phyloP scores from a whole-genome alignment of 805 yeast species.

The Cyberlindnera veronae region DNA sequence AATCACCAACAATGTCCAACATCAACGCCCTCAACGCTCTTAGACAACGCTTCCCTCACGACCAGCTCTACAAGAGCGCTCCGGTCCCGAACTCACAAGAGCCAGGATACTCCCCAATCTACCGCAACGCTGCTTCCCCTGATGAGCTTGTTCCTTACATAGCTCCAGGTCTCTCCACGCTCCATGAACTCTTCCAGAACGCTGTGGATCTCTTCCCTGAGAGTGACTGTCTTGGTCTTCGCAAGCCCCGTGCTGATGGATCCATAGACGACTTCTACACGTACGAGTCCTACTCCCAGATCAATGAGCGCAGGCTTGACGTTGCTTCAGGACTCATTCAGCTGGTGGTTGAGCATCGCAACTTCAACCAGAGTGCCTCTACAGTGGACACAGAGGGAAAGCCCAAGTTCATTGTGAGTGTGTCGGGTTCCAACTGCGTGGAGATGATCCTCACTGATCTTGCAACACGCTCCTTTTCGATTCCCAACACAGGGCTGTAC shows the following conservation, averaged over 20 bases:
- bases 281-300: slow-evolving; percentile 36
- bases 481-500: slow-evolving; percentile 39
- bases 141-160: slow-evolving; percentile 23
- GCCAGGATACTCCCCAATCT: slow-evolving; percentile 43
- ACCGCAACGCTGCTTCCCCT: slow-evolving; percentile 34
- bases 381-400: slow-evolving; percentile 16
- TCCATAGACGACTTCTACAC: slow-evolving; percentile 38
- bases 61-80: slow-evolving; percentile 19
- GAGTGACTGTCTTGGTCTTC: slow-evolving; percentile 37
- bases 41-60: slow-evolving; percentile 14
- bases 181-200: slow-evolving; percentile 36
- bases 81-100: slow-evolving; percentile 32
- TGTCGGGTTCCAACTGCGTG: slow-evolving; percentile 47
- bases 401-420: slow-evolving; percentile 38
- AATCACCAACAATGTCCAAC: slow-evolving; percentile 1
- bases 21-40: slow-evolving; percentile 10
- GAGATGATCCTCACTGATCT: slow-evolving; percentile 60
- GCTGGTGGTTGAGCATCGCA: slow-evolving; percentile 23
- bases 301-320: slow-evolving; percentile 34
- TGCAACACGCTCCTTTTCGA: slow-evolving; percentile 51
- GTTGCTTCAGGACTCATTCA: slow-evolving; percentile 46
- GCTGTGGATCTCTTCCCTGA: slow-evolving; percentile 31
- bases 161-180: slow-evolving; percentile 32
- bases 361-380: slow-evolving; percentile 1
- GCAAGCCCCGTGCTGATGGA: slow-evolving; percentile 20